Base-by-base conservation (phyloP, 306 rosid genomes). In the Carpinus fangiana region DNA sequence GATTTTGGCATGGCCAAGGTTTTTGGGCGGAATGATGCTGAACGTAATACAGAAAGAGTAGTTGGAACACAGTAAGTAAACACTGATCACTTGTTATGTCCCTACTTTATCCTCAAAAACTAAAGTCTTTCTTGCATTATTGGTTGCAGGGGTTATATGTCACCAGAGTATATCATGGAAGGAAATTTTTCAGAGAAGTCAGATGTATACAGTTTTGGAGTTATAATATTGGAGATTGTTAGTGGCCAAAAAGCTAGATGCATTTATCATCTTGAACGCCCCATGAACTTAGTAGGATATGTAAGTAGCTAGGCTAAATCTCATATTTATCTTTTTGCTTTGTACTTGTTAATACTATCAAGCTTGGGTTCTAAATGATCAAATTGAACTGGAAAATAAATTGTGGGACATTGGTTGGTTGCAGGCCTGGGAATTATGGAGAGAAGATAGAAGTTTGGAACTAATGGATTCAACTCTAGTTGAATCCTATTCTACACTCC, bases 171-270 rank as follows among this genome's bases (percentile, higher is more conserved):
- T 51, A 81, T 75, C 7, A 68, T 70, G 83, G 53, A 60, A 2
- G 85, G 81, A 0, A 13, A 77, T 41, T 76, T 80, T 18, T 86
- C 79, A 7, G 36, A 77, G 4, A 86, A 83, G 52, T 69, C 67
- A 13, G 83, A 83, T 46, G 75, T 83, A 1, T 83, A 70, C 38
- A 79, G 78, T 45, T 83, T 79, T 31, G 86, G 86, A 75, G 78
- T 79, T 12, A 12, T 83, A 0, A 18, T 79, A 2, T 69, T 83
- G 8, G 83, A 83, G 55, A 72, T 83, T 18, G 21, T 76, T 11
- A 76, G 53, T 21, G 80, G 80, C 20, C n/a, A 67, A 52, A 76
- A 65, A 13, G 66, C 36, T 16, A 80, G 66, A 18, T 52, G 50
- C 73, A 17, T 36, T 65, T 66, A 65, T 66, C 43, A 73, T 5